phyloP scores from a whole-genome alignment of 2,329 filamentous ascomycete species.

The Colletotrichum magnum region DNA sequence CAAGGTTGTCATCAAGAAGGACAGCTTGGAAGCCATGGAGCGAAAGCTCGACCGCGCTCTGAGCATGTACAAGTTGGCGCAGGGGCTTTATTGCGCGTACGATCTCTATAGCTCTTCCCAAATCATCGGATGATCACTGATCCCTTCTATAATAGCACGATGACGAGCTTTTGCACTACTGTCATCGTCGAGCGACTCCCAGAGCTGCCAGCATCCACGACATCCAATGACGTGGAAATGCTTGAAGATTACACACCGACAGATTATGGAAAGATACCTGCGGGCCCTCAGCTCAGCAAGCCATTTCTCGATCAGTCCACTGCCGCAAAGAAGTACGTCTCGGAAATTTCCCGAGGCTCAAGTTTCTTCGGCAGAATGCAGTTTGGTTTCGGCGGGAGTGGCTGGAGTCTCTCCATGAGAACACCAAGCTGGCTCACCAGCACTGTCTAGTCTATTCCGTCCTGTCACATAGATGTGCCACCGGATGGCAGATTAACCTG shows the following conservation, averaged over 20 bases:
- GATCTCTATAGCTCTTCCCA: background rate
- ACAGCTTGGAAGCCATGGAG: constrained; percentile 40
- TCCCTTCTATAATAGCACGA: background rate
- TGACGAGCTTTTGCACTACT: background rate
- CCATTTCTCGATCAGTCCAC: background rate
- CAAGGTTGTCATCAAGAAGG: constrained; percentile 43
- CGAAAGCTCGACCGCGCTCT: constrained; percentile 40
- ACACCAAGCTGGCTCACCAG: constrained; percentile 14
- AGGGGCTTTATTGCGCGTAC: constrained; percentile 43
- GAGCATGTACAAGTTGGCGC: constrained; percentile 39
- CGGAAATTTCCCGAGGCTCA: background rate
- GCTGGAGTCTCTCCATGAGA: constrained; percentile 1
- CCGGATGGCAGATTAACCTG: background rate
- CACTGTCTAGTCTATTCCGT: constrained; percentile 17
- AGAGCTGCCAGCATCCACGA: background rate
- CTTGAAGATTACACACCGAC: no score
- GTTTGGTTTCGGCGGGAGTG: background rate
- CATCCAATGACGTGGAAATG: background rate
- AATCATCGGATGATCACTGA: background rate
- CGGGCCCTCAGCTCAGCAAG: background rate
- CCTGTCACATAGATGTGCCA: background rate
- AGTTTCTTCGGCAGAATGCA: background rate
- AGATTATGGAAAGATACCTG: background rate
- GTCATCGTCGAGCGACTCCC: background rate
- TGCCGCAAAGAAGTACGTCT: background rate